These are phyloP conservation scores for Digitaria exilis DNA, from an alignment of 202 grass and related monocot genomes.

Conservation along the genomic window DNA sequence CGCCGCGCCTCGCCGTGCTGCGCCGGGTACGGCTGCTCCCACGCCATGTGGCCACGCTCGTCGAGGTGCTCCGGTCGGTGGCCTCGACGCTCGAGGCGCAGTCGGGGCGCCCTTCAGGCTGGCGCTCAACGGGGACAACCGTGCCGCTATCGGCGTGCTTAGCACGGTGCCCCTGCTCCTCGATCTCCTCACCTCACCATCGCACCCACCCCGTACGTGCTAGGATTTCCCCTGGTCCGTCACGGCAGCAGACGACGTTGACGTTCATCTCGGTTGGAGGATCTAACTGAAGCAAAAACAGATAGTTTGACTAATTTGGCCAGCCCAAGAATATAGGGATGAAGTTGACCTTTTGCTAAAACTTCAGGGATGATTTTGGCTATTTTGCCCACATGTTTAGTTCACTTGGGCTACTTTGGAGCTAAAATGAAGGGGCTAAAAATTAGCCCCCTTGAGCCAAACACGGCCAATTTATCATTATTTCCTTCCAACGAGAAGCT, in stretches of 20 bases:
- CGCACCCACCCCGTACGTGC: slow-evolving; percentile 51
- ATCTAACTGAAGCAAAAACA: no score
- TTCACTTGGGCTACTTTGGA: no score
- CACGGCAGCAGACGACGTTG: slow-evolving; percentile 34
- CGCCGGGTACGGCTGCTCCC: slow-evolving; percentile 56
- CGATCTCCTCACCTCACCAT: slow-evolving; percentile 45
- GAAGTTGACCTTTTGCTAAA: no score
- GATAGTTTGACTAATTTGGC: no score
- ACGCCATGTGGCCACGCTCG: slow-evolving; percentile 43
- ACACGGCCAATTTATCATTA: no score
- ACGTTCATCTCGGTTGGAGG: no score
- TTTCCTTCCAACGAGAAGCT: no score
- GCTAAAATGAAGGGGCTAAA: no score
- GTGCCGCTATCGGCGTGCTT: slow-evolving; percentile 76
- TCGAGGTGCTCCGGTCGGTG: slow-evolving; percentile 59
- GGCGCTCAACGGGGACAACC: slow-evolving; percentile 71
- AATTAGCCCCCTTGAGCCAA: no score
- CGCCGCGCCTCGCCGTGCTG: slow-evolving; percentile 52
- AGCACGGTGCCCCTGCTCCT: slow-evolving; percentile 70
- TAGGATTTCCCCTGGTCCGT: slow-evolving; percentile 56
- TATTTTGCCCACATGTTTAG: no score
- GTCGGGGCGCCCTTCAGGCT: slow-evolving; percentile 65
- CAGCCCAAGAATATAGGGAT: no score
- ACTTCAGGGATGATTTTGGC: no score
- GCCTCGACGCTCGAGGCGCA: slow-evolving; percentile 43